Conservation (phyloP, 345 rosid genomes). For the Hirschfeldia incana region DNA sequence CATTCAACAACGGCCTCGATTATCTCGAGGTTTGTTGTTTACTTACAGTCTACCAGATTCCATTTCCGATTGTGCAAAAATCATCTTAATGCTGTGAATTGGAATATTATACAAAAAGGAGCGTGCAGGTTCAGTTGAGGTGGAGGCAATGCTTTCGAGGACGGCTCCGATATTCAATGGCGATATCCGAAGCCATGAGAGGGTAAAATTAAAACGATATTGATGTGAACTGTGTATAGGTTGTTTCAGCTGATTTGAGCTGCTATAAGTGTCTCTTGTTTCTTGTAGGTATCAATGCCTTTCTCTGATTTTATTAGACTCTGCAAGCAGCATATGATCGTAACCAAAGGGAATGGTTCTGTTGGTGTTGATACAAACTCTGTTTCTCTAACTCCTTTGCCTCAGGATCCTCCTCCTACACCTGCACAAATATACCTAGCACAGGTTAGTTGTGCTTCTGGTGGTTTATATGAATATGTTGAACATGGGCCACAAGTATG, state of each 20-base stretch:
- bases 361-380: slow-evolving; percentile 23
- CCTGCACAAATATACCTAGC: slow-evolving; percentile 75
- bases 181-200: slow-evolving; percentile 88
- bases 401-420: slow-evolving; percentile 38
- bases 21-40: slow-evolving; percentile 38
- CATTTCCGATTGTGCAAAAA: not conserved
- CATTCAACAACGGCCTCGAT: slow-evolving; percentile 66
- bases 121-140: slow-evolving; percentile 57
- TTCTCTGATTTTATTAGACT: slow-evolving; percentile 64
- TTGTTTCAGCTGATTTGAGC: not conserved
- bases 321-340: slow-evolving; percentile 58
- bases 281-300: slow-evolving; percentile 63
- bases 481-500: not conserved
- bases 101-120: slow-evolving; percentile 49
- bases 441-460: slow-evolving; percentile 52
- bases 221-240: not conserved
- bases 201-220: slow-evolving; percentile 42
- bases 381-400: slow-evolving; percentile 35
- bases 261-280: not conserved
- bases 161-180: slow-evolving; percentile 74
- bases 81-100: slow-evolving; percentile 10
- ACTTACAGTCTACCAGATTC: no score
- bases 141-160: slow-evolving; percentile 79
- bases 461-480: slow-evolving; percentile 15
- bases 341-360: slow-evolving; percentile 32